These are phyloP conservation scores for Suillus subluteus DNA, from an alignment of 768 basidiomycete species.

Conservation along the genomic window DNA sequence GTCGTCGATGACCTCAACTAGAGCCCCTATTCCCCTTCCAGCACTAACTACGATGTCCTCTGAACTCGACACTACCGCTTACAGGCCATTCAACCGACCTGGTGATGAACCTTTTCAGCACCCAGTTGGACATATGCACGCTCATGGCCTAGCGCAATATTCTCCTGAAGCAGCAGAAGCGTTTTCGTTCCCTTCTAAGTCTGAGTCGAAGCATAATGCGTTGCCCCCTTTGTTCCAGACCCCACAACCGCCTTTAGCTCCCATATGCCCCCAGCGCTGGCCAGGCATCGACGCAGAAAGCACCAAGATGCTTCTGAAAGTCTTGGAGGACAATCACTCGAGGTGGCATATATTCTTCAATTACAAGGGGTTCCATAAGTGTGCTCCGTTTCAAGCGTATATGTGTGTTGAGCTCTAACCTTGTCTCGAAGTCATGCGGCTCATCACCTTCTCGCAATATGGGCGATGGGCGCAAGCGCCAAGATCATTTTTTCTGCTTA, in stretches of 20 bases:
- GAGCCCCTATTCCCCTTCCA: background rate
- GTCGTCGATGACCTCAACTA: background rate
- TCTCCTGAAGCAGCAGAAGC: slow-evolving; percentile 26
- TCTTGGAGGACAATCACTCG: slow-evolving; percentile 33
- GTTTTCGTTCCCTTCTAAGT: slow-evolving; percentile 16
- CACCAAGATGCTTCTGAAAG: slow-evolving; percentile 20
- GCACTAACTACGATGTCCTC: slow-evolving; percentile 18
- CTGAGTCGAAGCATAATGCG: too few species aligned
- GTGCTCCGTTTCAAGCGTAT: slow-evolving; percentile 10
- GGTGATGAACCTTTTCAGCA: slow-evolving; percentile 26
- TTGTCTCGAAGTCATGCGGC: slow-evolving; percentile 16
- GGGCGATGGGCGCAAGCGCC: slow-evolving; percentile 25
- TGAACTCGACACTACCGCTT: slow-evolving; percentile 17
- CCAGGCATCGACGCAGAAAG: slow-evolving; percentile 35
- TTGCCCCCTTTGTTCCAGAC: slow-evolving; percentile 9
- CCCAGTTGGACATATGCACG: slow-evolving; percentile 17
- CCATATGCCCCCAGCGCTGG: slow-evolving; percentile 27
- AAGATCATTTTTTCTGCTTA: slow-evolving; percentile 43
- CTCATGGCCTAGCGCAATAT: slow-evolving; percentile 27
- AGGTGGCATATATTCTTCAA: slow-evolving; percentile 41
- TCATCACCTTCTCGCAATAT: slow-evolving; percentile 23
- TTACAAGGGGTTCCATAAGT: slow-evolving; percentile 41
- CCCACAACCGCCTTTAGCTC: slow-evolving; percentile 16
- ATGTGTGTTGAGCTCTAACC: background rate
- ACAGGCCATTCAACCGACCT: slow-evolving; percentile 22